phyloP scores from a whole-genome alignment of 495 filamentous ascomycete genomes.

The Platismatia glauca region DNA sequence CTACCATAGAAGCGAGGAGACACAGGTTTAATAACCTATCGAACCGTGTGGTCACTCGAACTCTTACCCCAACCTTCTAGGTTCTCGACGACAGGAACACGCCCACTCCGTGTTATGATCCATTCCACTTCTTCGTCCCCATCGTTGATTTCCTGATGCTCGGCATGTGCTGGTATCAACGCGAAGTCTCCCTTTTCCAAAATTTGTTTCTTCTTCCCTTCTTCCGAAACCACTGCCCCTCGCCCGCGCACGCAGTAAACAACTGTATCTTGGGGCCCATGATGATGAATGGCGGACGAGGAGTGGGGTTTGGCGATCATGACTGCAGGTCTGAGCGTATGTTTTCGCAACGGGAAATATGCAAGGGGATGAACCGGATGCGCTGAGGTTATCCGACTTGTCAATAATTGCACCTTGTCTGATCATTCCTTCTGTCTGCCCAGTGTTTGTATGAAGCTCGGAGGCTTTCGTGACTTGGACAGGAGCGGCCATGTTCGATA shows the following conservation, averaged over 20 bases:
- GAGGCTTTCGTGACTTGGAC: constrained; percentile 27
- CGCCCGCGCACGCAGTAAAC: constrained; percentile 43
- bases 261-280: constrained; percentile 47
- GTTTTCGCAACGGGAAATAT: not conserved
- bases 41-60: not conserved
- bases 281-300: constrained; percentile 43
- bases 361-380: constrained; percentile 13
- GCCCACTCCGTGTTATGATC: constrained; percentile 51
- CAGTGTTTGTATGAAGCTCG: constrained; percentile 22
- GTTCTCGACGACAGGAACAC: constrained; percentile 47
- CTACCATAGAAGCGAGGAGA: not conserved
- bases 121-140: constrained; percentile 48
- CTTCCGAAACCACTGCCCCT: constrained; percentile 40
- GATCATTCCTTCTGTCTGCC: constrained; percentile 45
- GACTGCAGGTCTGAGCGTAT: constrained; percentile 22
- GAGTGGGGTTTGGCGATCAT: constrained; percentile 49
- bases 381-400: constrained; percentile 49
- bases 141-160: constrained; percentile 61
- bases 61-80: constrained; percentile 46
- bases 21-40: not conserved
- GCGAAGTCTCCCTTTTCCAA: constrained; percentile 55
- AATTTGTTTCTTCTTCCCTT: constrained; percentile 39
- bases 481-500: constrained; percentile 12
- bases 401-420: constrained; percentile 49
- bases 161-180: constrained; percentile 52